Percentiles rank a stretch among this genome's conserved stretches.
Conservation (phyloP, 2,329 filamentous ascomycete genomes). For the Herpotrichia juniperi region DNA sequence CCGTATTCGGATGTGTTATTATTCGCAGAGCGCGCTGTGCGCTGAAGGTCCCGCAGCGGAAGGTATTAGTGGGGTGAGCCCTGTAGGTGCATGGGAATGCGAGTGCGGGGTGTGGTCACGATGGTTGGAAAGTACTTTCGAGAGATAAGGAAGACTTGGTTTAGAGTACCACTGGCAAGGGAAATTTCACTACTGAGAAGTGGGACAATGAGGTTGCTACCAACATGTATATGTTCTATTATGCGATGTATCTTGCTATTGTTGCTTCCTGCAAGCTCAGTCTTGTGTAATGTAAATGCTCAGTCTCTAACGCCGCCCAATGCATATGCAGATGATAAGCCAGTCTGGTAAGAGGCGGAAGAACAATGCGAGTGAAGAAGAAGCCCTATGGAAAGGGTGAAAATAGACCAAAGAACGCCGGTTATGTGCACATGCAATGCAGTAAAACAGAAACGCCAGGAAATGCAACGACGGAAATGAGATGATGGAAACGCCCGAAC, state of each 20-base stretch:
- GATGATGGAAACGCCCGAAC: constrained; percentile 22
- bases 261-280: background rate
- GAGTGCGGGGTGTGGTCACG: constrained; percentile 37
- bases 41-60: background rate
- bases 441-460: constrained; percentile 16
- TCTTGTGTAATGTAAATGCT: constrained; percentile 9
- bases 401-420: background rate
- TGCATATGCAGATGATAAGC: constrained; percentile 4
- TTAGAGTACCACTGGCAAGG: too few relatives aligned
- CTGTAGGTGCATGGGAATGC: background rate
- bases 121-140: constrained; percentile 17
- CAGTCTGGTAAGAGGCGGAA: background rate
- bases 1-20: background rate
- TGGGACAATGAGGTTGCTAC: too few relatives aligned
- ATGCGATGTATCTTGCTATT: constrained; percentile 1
- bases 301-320: constrained; percentile 8
- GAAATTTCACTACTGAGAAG: too few relatives aligned
- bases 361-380: background rate
- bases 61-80: too few relatives aligned
- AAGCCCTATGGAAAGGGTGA: background rate
- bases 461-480: constrained; percentile 26
- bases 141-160: constrained; percentile 3
- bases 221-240: constrained; percentile 6
- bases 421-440: constrained; percentile 3
- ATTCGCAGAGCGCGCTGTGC: background rate